phyloP scores from a whole-genome alignment of 306 rosid genomes.

The Prunus campanulata region DNA sequence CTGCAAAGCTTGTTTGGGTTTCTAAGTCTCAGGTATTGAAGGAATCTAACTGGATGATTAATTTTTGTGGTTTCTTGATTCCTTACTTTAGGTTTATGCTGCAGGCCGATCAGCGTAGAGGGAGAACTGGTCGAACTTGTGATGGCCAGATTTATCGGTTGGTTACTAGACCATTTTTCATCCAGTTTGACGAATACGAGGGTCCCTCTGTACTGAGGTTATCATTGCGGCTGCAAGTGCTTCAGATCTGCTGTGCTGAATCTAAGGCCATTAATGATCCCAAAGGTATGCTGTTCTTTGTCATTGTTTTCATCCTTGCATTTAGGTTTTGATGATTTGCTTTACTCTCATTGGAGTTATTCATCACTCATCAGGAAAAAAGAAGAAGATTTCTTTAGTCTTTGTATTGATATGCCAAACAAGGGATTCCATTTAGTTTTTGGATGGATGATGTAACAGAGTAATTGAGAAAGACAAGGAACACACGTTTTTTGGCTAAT shows the following conservation, averaged over 20 bases:
- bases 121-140: conserved; percentile 97
- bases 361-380: not conserved
- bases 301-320: not conserved
- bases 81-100: conserved; percentile 25
- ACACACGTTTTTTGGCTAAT: not conserved
- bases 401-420: not conserved
- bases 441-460: not conserved
- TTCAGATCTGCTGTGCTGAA: conserved; percentile 65
- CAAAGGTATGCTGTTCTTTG: conserved; percentile 38
- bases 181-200: conserved; percentile 56
- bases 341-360: conserved; percentile 1
- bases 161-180: conserved; percentile 64
- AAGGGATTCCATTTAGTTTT: not conserved
- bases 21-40: conserved; percentile 80
- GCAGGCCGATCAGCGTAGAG: conserved; percentile 85
- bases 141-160: conserved; percentile 84
- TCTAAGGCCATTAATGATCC: conserved; percentile 89
- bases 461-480: not conserved
- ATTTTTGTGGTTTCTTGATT: conserved; percentile 6
- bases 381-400: not conserved
- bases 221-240: conserved; percentile 82
- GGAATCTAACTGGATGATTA: conserved; percentile 15
- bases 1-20: conserved; percentile 73
- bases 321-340: conserved; percentile 2
- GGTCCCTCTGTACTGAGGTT: conserved; percentile 64